Evolutionary conservation across 257 asterid genomes (phyloP).

Genomic region (Rubia yunnanensis): DNA sequence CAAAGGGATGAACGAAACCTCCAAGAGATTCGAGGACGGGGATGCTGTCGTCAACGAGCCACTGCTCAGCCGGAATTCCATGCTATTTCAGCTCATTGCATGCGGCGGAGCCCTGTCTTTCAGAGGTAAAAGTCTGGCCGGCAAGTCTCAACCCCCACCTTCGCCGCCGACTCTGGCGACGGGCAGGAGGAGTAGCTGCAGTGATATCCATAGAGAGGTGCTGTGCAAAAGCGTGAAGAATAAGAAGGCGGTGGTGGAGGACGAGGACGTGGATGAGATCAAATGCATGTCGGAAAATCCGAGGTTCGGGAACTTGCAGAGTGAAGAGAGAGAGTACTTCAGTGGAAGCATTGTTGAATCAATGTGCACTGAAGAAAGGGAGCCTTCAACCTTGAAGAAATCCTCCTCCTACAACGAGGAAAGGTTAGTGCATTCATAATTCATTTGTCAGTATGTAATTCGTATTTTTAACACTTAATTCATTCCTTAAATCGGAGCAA

Average conservation of each 20-base stretch:
- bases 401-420: constrained; percentile 77
- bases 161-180: constrained; percentile 1
- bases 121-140: constrained; percentile 17
- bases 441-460: no score
- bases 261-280: constrained; percentile 42
- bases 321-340: constrained; percentile 70
- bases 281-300: constrained; percentile 85
- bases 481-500: no score
- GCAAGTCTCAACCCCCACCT: constrained; percentile 17
- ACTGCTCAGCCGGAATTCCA: constrained; percentile 47
- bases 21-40: constrained; percentile 49
- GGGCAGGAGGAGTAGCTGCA: constrained; percentile 49
- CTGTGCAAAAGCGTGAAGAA: constrained; percentile 29
- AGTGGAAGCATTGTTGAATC: constrained; percentile 88
- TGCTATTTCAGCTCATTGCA: constrained; percentile 61
- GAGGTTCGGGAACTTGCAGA: constrained; percentile 57
- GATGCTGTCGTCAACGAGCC: constrained; percentile 42
- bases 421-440: constrained; percentile 35
- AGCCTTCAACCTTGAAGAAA: constrained; percentile 45
- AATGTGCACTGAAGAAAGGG: constrained; percentile 31
- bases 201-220: constrained; percentile 41
- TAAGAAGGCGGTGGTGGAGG: constrained; percentile 9
- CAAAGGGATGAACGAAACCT: constrained; percentile 20
- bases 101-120: constrained; percentile 74
- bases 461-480: no score